These are phyloP conservation scores for maize (Zea mays) DNA, from an alignment of 176 grass and related monocot species.

Conservation along the genomic window Zm-B73-REFERENCE-NAM-5.0 NC_050100.1:184519501-184520000, in stretches of 20 bases:
- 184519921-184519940: too few species aligned
- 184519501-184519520: slow-evolving; percentile 93
- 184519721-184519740: slow-evolving; percentile 83
- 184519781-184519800: slow-evolving; percentile 72
- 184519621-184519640: neutral
- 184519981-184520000: too few species aligned
- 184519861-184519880: too few species aligned
- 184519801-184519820: neutral
- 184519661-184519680: slow-evolving; percentile 43
- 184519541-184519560: slow-evolving; percentile 52
- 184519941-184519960: too few species aligned
- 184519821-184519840: neutral
- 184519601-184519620: neutral
- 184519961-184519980: too few species aligned
- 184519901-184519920: too few species aligned
- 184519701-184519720: slow-evolving; percentile 87
- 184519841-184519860: too few species aligned
- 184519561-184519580: neutral
- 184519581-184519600: neutral
- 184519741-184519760: slow-evolving; percentile 91
- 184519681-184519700: slow-evolving; percentile 74
- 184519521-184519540: slow-evolving; percentile 94
- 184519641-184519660: neutral
- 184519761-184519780: slow-evolving; percentile 91
- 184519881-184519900: too few species aligned